Evolutionary conservation across 331 rosid species (phyloP), one percentile per base, ranked within the genome.

Genomic region (Pyracantha coccinea): DNA sequence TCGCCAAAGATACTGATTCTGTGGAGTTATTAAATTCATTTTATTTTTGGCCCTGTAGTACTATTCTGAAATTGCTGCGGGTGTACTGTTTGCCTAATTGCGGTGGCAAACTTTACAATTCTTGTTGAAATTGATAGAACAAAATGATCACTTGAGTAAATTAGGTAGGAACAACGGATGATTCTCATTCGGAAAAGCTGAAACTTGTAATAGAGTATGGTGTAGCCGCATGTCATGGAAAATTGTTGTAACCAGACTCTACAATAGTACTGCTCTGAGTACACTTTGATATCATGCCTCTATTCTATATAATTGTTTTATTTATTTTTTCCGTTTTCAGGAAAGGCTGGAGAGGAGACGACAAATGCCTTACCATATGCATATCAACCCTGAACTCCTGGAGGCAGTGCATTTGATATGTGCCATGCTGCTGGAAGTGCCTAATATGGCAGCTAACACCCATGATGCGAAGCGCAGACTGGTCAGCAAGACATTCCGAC

Each of bases 351-450:
- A 95, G 87, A 86, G 99, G 81, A 90, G 99, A 75, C 88, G 99
- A 2, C 97, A 92, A 83, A 95, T 95, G 99, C 99, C 99, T 29
- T 95, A 95, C 79, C 99, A 95, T 65, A 95, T 95, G 99, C 99
- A 95, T 83, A 95, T 95, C 57, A 95, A 92, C 85, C 98, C 91
- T 21, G 99, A 95, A 86, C 97, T 95, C 68, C 66, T 95, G 81
- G 99, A 95, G 83, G 78, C 96, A 0, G 97, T 95, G 31, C 99
- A 95, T 85, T 88, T 95, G 79, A 92, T 82, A 78, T 86, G 97
- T 83, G 96, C 99, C 52, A 95, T 92, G 99, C 88, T 95, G 77
- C 89, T 95, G 63, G 99, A 95, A 85, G 98, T 95, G 66, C 99
- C 99, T 44, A 92, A 90, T 78, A 85, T 90, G 87, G 99, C 97